Evolutionary conservation across 305 asterid species (phyloP).

Genomic region (Caryopteris hybrid): DNA sequence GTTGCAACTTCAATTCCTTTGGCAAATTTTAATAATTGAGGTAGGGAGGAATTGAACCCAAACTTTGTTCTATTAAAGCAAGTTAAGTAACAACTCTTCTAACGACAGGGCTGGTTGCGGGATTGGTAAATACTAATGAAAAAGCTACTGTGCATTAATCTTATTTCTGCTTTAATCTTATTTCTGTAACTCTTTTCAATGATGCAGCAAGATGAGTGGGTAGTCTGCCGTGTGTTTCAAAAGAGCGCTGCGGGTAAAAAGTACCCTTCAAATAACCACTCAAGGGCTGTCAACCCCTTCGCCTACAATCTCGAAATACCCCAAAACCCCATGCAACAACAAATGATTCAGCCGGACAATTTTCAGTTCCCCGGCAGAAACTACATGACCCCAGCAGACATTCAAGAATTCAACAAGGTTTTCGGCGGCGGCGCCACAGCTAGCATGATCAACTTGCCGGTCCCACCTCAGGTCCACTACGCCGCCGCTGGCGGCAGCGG

Average conservation of each 20-base stretch:
- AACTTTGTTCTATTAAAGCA: too few relatives aligned
- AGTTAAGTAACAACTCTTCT: too few relatives aligned
- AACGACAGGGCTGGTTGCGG: too few relatives aligned
- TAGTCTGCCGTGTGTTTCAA: slow-evolving; percentile 87
- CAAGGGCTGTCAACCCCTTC: slow-evolving; percentile 50
- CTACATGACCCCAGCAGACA: slow-evolving; percentile 52
- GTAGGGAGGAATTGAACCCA: too few relatives aligned
- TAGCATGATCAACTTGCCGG: slow-evolving; percentile 40
- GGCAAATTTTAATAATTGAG: too few relatives aligned
- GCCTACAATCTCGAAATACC: slow-evolving; percentile 38
- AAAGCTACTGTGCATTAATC: too few relatives aligned
- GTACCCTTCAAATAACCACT: slow-evolving; percentile 50
- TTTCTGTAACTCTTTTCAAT: background rate
- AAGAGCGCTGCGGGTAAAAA: slow-evolving; percentile 74
- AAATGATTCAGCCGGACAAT: slow-evolving; percentile 33
- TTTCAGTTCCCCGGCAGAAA: slow-evolving; percentile 45
- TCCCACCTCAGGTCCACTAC: slow-evolving; percentile 49
- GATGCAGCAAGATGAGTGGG: slow-evolving; percentile 94
- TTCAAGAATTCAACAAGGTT: slow-evolving; percentile 53
- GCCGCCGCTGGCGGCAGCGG: slow-evolving; percentile 9
- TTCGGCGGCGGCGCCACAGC: slow-evolving; percentile 29
- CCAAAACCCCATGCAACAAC: slow-evolving; percentile 41
- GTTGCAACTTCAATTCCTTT: too few relatives aligned
- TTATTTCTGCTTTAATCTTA: too few relatives aligned
- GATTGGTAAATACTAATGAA: too few relatives aligned